Evolutionary conservation across 805 yeast species (phyloP), one percentile per base, ranked within the genome.

Genomic region (Pichia rugopelliculosa): DNA sequence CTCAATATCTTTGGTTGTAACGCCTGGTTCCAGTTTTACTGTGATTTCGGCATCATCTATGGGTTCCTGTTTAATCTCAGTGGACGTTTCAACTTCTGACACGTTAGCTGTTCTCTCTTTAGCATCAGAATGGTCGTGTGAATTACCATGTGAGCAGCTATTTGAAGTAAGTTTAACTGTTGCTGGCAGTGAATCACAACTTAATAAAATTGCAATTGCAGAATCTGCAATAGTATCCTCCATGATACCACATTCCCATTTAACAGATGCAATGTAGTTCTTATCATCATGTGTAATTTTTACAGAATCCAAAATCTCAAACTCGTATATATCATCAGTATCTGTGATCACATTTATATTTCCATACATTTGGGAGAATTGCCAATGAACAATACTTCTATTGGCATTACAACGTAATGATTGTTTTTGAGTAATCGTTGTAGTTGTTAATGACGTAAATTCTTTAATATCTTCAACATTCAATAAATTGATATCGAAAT

Each of bases 211-310:
- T 0, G 97, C 96, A 49, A 93, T 77, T 1, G 89, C 85, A 15
- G 96, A 83, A 60, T 93, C 99, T 0, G 99, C 99, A 53, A 93
- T 78, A 0, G 96, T 84, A 59, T 93, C 99, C 51, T 86, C 90
- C 69, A 89, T 79, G 48, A 87, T 71, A 49, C 89, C 90, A 56
- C 95, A 91, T 17, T 80, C 77, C 99, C 99, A 93, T 63, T 87
- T 95, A 13, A 91, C 81, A 0, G 84, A 75, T 6, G 86, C 81
- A 10, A 74, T 55, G 17, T 58, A 58, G 44, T 73, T 69, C 22
- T 72, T 70, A 37, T 67, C 67, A 48, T 69, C 69, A 13, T 79
- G 64, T 41, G 72, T 77, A 56, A 75, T 73, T 50, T 62, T 74
- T 34, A 85, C 75, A 36, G 76, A 77, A 49, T 78, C 79, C 89